Evolutionary conservation across 2,329 filamentous ascomycete genomes (phyloP), one percentile per base, ranked within the genome.

Genomic region (Cladosporium sp.): DNA sequence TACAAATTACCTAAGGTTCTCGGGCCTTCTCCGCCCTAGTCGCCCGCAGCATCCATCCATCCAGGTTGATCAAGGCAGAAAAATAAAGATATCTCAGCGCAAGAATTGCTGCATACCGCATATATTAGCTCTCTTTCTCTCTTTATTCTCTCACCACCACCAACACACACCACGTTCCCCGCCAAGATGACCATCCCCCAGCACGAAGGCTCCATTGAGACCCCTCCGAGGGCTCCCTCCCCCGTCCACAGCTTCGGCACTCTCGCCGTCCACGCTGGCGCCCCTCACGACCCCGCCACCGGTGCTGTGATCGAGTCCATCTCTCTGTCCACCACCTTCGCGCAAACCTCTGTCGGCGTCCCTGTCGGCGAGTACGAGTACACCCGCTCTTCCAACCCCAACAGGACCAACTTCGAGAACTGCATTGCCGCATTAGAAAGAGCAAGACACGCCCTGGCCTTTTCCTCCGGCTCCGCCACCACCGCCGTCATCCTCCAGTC

Each of bases 241-340:
- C 86, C 88, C 57, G 78, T 84, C 51, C 84, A 89, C 68, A 78
- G 82, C 56, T 97, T 98, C 72, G 93, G 89, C 54, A 98, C 93
- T 41, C 80, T 94, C 55, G 93, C 93, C 51, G 93, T 98, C 16
- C 93, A 98, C 72, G 91, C 92, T 56, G 93, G 93, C 54, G 81
- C 89, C 38, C 88, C 88, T 62, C 88, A 94, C 69, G 93, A 98
- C 72, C 87, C 92, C 41, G 76, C 81, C 35, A 98, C 92, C 19
- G 93, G 93, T 56, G 93, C 93, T 59, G 93, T 98, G 62, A 98
- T 98, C 68, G 89, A 93, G 72, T 75, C 93, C 61, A 96, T 98
- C 69, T 96, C 92, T 8, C 82, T 98, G 19, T 95, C 91, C 19
- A 97, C 93, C 13, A 98, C 93, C 5, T 98, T 92, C 66, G 89